These are phyloP conservation scores for Patellifolia procumbens DNA, from an alignment of 179 eudicot species.

Conservation along the genomic window DNA sequence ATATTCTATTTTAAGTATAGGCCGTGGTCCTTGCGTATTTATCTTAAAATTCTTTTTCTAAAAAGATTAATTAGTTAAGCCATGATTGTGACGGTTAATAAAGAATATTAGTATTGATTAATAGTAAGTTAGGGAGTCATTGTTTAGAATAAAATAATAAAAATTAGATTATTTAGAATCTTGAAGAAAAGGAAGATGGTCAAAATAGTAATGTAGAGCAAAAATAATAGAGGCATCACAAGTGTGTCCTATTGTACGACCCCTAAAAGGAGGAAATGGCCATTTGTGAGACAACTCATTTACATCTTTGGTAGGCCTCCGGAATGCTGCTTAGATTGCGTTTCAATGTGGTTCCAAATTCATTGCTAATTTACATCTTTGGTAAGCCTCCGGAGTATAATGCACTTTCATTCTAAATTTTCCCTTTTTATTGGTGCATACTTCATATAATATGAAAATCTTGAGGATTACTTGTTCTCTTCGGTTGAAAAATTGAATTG, in stretches of 20 bases:
- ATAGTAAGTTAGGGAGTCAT: constrained; percentile 17
- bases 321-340: constrained; percentile 30
- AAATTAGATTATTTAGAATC: neutral
- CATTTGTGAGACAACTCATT: constrained; percentile 27
- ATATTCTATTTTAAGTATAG: neutral
- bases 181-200: neutral
- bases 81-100: constrained; percentile 35
- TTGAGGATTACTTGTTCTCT: no score
- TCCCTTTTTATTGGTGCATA: no score
- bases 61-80: constrained; percentile 15
- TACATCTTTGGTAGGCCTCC: constrained; percentile 23
- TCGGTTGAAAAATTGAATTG: no score
- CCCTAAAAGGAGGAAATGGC: constrained; percentile 30
- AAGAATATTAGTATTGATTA: constrained; percentile 12
- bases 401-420: no score
- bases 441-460: no score
- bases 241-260: constrained; percentile 35
- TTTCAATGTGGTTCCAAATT: neutral
- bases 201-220: neutral
- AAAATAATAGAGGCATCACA: neutral
- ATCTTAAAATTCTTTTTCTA: neutral
- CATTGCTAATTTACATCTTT: no score
- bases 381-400: no score
- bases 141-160: neutral
- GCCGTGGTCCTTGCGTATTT: constrained; percentile 23